Conservation (phyloP, 163 green algal genomes). For the Trebouxiophyceae sp. region DNA sequence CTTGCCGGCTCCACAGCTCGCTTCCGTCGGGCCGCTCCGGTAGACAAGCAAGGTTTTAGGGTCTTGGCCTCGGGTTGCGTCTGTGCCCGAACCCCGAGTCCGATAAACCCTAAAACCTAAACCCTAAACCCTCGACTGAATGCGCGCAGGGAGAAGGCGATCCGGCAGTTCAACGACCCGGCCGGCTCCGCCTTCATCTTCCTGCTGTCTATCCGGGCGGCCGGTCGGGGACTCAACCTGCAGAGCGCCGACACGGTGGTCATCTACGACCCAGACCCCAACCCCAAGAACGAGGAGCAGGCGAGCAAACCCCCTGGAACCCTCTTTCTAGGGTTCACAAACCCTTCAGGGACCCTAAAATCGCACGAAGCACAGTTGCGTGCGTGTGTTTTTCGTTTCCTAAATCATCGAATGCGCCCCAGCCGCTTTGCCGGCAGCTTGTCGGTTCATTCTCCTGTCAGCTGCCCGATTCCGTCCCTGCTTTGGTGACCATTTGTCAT, state of each 20-base stretch:
- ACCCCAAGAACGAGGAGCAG: constrained; percentile 99
- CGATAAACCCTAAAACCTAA: too few relatives aligned
- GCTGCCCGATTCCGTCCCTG: too few relatives aligned
- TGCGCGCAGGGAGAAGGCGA: constrained; percentile 57
- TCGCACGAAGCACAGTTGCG: too few relatives aligned
- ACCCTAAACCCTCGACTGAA: constrained; percentile 76
- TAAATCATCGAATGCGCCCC: too few relatives aligned
- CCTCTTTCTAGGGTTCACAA: too few relatives aligned
- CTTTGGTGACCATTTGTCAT: too few relatives aligned
- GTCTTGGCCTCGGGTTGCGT: background rate
- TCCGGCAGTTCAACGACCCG: constrained; percentile 71
- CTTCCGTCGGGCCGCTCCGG: background rate
- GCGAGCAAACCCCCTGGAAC: background rate
- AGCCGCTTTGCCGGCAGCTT: too few relatives aligned
- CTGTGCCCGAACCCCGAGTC: too few relatives aligned
- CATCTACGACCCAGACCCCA: constrained; percentile 97
- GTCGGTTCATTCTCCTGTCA: too few relatives aligned
- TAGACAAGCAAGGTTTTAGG: background rate
- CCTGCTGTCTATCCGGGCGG: constrained; percentile 93
- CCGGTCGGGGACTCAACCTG: constrained; percentile 94
- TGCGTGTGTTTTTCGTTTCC: too few relatives aligned
- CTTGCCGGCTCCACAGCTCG: background rate
- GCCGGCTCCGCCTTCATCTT: constrained; percentile 87
- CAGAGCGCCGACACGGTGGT: constrained; percentile 84
- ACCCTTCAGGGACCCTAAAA: too few relatives aligned